Percentiles rank a stretch among this genome's conserved stretches.
Evolutionary conservation across 2,329 filamentous ascomycete genomes (phyloP).

Genomic region (Leptosphaerulina australis): DNA sequence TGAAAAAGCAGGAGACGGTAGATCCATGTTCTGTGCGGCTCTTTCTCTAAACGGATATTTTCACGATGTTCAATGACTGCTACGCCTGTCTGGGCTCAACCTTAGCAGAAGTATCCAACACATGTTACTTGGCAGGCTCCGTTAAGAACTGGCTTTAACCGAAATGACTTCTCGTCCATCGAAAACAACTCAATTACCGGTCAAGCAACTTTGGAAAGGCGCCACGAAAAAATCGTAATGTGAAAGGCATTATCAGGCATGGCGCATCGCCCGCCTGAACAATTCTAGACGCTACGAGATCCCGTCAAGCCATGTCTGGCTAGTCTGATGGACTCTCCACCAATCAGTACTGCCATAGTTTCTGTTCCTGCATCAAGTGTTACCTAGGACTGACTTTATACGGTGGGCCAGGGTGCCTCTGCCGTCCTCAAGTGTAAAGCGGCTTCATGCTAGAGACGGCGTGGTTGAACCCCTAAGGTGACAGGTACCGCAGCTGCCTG

Average conservation of each 20-base stretch:
- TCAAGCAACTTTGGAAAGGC: conserved; percentile 26
- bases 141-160: conserved; percentile 24
- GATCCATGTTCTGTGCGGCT: too few relatives aligned
- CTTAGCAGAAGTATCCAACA: conserved; percentile 10
- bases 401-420: conserved; percentile 16
- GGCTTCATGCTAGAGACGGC: conserved; percentile 35
- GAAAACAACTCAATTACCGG: conserved; percentile 29
- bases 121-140: not conserved
- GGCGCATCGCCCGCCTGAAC: conserved; percentile 24
- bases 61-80: not conserved
- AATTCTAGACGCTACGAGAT: conserved; percentile 24
- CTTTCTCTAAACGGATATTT: not conserved
- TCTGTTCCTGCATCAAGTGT: conserved; percentile 32
- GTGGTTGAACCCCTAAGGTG: conserved; percentile 24
- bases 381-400: conserved; percentile 12
- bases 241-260: conserved; percentile 26
- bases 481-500: conserved; percentile 34
- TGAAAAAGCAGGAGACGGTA: not conserved
- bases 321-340: conserved; percentile 20
- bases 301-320: conserved; percentile 22
- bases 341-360: conserved; percentile 21
- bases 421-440: conserved; percentile 24
- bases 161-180: conserved; percentile 27
- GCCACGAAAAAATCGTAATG: conserved; percentile 21
- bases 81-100: conserved; percentile 17